phyloP scores from a whole-genome alignment of 495 filamentous ascomycete species.

The Thermothielavioides terrestris region DNA sequence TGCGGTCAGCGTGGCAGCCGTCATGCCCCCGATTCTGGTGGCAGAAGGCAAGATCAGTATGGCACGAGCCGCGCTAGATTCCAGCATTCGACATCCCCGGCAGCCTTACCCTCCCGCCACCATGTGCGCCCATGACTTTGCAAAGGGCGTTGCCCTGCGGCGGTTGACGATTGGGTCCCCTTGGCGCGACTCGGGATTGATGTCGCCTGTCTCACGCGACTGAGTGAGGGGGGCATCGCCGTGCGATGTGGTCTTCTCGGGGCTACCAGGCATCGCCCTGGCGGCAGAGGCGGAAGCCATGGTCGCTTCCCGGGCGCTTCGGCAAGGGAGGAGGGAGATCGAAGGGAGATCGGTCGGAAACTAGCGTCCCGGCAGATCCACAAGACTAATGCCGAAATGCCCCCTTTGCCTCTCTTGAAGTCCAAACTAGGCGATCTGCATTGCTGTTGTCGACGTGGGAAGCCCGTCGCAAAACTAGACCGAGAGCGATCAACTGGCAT shows the following conservation, averaged over 20 bases:
- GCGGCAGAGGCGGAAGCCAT: constrained; percentile 21
- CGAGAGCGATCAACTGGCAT: not conserved
- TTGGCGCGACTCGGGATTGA: constrained; percentile 36
- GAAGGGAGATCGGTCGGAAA: not conserved
- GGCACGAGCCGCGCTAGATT: not conserved
- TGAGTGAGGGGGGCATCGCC: constrained; percentile 37
- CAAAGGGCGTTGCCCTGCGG: constrained; percentile 40
- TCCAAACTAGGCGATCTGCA: not conserved
- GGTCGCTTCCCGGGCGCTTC: not conserved
- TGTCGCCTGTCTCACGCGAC: constrained; percentile 54
- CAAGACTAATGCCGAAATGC: not conserved
- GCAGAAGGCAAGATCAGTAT: not conserved
- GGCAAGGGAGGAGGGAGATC: not conserved
- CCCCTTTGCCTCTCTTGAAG: not conserved
- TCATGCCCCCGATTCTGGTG: constrained; percentile 74
- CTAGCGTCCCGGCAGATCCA: not conserved
- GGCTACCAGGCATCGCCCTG: constrained; percentile 15
- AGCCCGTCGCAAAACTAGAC: not conserved
- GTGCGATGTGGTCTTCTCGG: constrained; percentile 7
- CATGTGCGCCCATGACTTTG: constrained; percentile 82
- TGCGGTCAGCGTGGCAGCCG: constrained; percentile 72
- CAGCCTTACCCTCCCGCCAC: constrained; percentile 71
- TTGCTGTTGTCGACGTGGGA: not conserved
- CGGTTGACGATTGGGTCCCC: constrained; percentile 24
- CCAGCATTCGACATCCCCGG: not conserved